Evolutionary conservation across 345 rosid genomes (phyloP).

Genomic region (Sonneratia caseolaris): DNA sequence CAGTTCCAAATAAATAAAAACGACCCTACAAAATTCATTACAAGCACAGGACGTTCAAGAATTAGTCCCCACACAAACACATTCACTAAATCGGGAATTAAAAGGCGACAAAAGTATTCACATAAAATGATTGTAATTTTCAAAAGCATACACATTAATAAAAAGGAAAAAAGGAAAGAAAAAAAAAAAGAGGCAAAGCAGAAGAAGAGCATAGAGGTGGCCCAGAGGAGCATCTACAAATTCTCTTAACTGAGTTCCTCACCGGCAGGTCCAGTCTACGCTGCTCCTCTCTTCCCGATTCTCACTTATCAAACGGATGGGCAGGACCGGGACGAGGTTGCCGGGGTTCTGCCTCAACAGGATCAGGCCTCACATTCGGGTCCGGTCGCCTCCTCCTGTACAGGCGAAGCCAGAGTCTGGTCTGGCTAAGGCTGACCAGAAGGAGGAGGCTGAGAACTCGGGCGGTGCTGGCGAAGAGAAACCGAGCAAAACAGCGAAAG

Average conservation of each 20-base stretch:
- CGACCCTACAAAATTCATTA: slow-evolving; percentile 45
- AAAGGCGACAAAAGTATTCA: slow-evolving; percentile 14
- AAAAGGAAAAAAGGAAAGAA: slow-evolving; percentile 8
- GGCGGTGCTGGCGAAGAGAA: slow-evolving; percentile 14
- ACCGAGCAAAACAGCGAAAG: slow-evolving; percentile 12
- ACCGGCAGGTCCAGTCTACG: neutral
- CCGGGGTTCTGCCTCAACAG: slow-evolving; percentile 72
- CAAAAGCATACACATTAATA: neutral
- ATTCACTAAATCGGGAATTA: slow-evolving; percentile 7
- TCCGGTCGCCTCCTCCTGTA: slow-evolving; percentile 46
- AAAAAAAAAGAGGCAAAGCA: neutral
- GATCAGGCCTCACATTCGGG: slow-evolving; percentile 64
- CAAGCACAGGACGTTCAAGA: slow-evolving; percentile 46
- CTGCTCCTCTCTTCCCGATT: slow-evolving; percentile 13
- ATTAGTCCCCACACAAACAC: slow-evolving; percentile 26
- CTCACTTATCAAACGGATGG: slow-evolving; percentile 19
- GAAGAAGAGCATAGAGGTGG: neutral
- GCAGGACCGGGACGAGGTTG: slow-evolving; percentile 41
- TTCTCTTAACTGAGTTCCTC: neutral
- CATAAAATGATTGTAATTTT: neutral
- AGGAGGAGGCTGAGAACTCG: slow-evolving; percentile 1
- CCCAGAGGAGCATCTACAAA: slow-evolving; percentile 16
- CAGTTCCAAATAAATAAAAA: neutral
- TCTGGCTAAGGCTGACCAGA: slow-evolving; percentile 11
- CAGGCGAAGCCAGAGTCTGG: slow-evolving; percentile 24